phyloP scores from a whole-genome alignment of 768 basidiomycete genomes.

The Trametopsis cervina region DNA sequence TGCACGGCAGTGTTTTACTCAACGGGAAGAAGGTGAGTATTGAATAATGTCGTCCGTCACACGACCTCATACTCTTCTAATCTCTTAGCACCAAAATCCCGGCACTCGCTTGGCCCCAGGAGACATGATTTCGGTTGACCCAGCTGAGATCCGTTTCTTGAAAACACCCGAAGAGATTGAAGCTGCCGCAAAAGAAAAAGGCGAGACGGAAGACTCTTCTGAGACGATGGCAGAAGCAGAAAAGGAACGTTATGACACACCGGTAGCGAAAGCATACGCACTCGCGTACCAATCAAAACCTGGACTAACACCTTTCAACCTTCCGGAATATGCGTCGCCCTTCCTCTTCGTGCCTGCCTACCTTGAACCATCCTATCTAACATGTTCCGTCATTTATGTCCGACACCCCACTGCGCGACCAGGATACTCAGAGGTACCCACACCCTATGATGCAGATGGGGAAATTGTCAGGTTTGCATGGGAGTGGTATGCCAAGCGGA shows the following conservation, averaged over 20 bases:
- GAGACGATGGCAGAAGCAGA: background rate
- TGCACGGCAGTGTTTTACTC: slow-evolving; percentile 80
- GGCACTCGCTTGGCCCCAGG: slow-evolving; percentile 89
- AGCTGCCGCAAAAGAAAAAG: slow-evolving; percentile 8
- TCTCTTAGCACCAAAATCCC: slow-evolving; percentile 64
- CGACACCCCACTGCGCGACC: slow-evolving; percentile 97
- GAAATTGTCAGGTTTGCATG: slow-evolving; percentile 87
- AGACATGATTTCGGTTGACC: slow-evolving; percentile 89
- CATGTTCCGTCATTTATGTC: slow-evolving; percentile 88
- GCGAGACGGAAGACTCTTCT: slow-evolving; percentile 13
- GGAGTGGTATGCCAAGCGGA: slow-evolving; percentile 86
- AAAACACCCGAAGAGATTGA: slow-evolving; percentile 23
- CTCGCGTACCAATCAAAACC: background rate
- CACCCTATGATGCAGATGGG: slow-evolving; percentile 94
- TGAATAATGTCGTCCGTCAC: background rate
- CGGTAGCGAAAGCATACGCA: slow-evolving; percentile 3
- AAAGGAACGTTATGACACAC: background rate
- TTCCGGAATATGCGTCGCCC: slow-evolving; percentile 83
- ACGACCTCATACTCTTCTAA: background rate
- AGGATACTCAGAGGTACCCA: slow-evolving; percentile 91
- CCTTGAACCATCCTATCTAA: slow-evolving; percentile 77
- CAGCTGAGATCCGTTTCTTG: slow-evolving; percentile 70
- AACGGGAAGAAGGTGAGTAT: slow-evolving; percentile 81
- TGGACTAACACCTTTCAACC: slow-evolving; percentile 65
- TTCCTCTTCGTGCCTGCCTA: slow-evolving; percentile 93